phyloP scores from a whole-genome alignment of 306 rosid genomes.

The Quercus rubra region DNA sequence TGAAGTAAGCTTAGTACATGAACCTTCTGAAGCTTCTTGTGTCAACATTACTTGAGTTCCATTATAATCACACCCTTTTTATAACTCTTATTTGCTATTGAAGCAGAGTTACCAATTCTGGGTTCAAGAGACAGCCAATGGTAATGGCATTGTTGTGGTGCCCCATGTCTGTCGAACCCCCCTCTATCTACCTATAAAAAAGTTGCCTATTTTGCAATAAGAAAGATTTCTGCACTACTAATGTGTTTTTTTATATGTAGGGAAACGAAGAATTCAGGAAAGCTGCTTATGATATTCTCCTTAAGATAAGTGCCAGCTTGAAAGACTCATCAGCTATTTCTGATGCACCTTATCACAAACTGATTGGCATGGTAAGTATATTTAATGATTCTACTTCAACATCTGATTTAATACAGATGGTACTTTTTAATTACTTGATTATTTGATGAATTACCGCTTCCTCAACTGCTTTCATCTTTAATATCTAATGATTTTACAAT shows the following conservation, averaged over 20 bases:
- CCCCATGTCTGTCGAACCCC: no score
- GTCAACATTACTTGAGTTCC: not conserved
- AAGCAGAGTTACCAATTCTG: constrained; percentile 7
- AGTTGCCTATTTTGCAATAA: constrained; percentile 9
- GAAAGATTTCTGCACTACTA: constrained; percentile 13
- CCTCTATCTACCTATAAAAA: no score
- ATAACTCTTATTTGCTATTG: not conserved
- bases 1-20: not conserved
- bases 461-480: not conserved
- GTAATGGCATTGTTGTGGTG: no score
- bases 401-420: not conserved
- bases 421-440: not conserved
- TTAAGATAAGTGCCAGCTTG: constrained; percentile 62
- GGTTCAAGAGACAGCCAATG: no score
- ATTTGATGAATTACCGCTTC: not conserved
- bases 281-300: constrained; percentile 72
- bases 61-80: not conserved
- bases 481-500: constrained; percentile 8
- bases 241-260: constrained; percentile 35
- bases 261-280: constrained; percentile 72
- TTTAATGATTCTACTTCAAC: constrained; percentile 15
- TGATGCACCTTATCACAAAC: constrained; percentile 54
- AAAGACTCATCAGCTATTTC: constrained; percentile 42
- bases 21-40: not conserved
- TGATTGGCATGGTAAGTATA: constrained; percentile 74